These are phyloP conservation scores for Bertia moriformis DNA, from an alignment of 2,329 filamentous ascomycete species.

Conservation along the genomic window DNA sequence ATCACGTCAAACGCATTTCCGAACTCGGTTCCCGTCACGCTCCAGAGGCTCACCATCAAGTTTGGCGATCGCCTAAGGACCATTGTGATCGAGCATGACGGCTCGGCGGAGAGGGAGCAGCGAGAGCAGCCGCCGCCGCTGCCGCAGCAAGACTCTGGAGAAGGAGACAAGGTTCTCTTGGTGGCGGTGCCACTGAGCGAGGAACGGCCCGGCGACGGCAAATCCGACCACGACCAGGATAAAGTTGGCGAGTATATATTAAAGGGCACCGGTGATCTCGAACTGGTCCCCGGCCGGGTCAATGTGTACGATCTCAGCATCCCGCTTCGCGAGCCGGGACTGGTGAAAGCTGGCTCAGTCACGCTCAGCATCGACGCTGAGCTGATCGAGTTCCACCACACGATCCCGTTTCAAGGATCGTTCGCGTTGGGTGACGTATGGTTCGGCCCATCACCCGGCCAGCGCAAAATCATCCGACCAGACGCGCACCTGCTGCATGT, in stretches of 20 bases:
- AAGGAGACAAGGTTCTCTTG: no score
- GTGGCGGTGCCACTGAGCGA: no score
- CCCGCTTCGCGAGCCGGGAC: conserved; percentile 68
- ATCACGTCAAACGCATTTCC: conserved; percentile 40
- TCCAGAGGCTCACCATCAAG: conserved; percentile 34
- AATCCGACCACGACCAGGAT: conserved; percentile 13
- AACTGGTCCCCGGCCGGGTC: conserved; percentile 49
- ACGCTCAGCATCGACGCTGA: conserved; percentile 48
- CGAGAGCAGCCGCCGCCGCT: not conserved
- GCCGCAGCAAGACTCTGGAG: not conserved
- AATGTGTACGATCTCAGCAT: conserved; percentile 59
- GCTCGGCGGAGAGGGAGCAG: no score
- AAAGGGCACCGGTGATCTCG: conserved; percentile 46
- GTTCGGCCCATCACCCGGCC: conserved; percentile 27
- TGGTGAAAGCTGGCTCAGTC: conserved; percentile 51
- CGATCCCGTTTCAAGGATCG: conserved; percentile 35
- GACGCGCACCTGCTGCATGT: conserved; percentile 51
- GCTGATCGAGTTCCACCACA: conserved; percentile 53
- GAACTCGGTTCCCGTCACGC: conserved; percentile 31
- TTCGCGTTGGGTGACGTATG: conserved; percentile 28
- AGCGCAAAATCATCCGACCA: conserved; percentile 29
- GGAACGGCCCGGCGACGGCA: conserved; percentile 4
- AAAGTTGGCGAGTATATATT: conserved; percentile 26
- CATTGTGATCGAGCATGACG: conserved; percentile 26
- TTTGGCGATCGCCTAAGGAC: conserved; percentile 44